These are phyloP conservation scores for Vickermania spadyakhi DNA, from an alignment of 208 protist species.

Conservation along the genomic window DNA sequence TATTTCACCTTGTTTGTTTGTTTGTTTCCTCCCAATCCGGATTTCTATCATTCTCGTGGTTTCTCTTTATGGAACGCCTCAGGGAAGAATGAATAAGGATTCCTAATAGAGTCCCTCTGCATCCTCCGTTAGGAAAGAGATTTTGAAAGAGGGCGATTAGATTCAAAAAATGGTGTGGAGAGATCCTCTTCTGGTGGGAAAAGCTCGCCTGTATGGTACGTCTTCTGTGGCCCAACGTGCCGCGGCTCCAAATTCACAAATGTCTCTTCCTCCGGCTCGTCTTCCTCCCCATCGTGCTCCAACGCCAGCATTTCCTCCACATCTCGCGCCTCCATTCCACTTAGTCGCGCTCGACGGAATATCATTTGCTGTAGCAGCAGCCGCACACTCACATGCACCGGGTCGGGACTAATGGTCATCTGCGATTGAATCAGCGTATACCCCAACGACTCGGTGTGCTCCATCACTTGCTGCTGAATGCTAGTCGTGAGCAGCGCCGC, in stretches of 20 bases:
- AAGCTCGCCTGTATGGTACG: neutral
- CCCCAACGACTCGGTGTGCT: constrained; percentile 74
- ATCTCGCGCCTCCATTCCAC: constrained; percentile 38
- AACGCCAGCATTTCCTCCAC: constrained; percentile 10
- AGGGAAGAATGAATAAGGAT: too few relatives aligned
- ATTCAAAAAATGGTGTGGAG: too few relatives aligned
- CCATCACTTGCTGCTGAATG: constrained; percentile 74
- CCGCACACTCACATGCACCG: constrained; percentile 80
- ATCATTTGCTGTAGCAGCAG: constrained; percentile 84
- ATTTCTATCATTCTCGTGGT: too few relatives aligned
- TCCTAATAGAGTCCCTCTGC: too few relatives aligned
- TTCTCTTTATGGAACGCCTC: too few relatives aligned
- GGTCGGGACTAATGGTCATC: constrained; percentile 77
- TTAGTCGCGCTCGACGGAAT: constrained; percentile 53
- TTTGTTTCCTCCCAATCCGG: too few relatives aligned
- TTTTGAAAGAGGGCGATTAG: too few relatives aligned
- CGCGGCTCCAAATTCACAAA: neutral
- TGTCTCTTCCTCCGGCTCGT: neutral
- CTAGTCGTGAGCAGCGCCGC: constrained; percentile 78
- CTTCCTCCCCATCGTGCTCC: neutral
- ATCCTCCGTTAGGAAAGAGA: too few relatives aligned
- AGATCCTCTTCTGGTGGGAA: neutral
- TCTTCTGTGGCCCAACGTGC: neutral
- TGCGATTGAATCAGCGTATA: constrained; percentile 69
- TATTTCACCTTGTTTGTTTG: too few relatives aligned